phyloP scores from a whole-genome alignment of 257 asterid species.

The Eucommia ulmoides region DNA sequence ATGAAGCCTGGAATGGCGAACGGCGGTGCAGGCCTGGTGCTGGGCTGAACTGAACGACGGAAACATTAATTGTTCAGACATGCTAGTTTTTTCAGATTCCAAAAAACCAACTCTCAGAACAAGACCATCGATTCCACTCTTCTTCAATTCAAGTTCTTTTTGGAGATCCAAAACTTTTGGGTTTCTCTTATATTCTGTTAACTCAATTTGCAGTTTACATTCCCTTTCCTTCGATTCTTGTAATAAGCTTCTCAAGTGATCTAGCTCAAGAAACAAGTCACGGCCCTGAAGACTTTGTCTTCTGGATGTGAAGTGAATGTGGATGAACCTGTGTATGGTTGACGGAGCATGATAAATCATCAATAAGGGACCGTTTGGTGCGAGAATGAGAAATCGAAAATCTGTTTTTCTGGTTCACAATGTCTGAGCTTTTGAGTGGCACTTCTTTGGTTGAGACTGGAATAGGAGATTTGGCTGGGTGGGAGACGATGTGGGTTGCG shows the following conservation, averaged over 20 bases:
- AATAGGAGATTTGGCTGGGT: too few species aligned
- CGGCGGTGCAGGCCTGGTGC: too few species aligned
- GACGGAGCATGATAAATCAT: conserved; percentile 66
- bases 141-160: conserved; percentile 47
- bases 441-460: too few species aligned
- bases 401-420: conserved; percentile 30
- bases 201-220: conserved; percentile 51
- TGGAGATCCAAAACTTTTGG: conserved; percentile 42
- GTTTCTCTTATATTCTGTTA: conserved; percentile 37
- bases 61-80: conserved; percentile 37
- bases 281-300: conserved; percentile 29
- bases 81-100: conserved; percentile 41
- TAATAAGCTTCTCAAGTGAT: conserved; percentile 62
- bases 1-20: too few species aligned
- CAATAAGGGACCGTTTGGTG: conserved; percentile 67
- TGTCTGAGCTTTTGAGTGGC: conserved; percentile 28
- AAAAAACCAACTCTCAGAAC: conserved; percentile 38
- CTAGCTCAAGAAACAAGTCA: conserved; percentile 73
- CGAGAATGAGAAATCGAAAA: conserved; percentile 30
- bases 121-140: conserved; percentile 40
- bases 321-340: conserved; percentile 65
- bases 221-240: conserved; percentile 87
- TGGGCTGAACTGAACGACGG: too few species aligned
- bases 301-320: conserved; percentile 24
- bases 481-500: too few species aligned